Evolutionary conservation across 371 early-diverging fungal species (phyloP), one percentile per base, ranked within the genome.

Genomic region (Funneliformis caledonium): DNA sequence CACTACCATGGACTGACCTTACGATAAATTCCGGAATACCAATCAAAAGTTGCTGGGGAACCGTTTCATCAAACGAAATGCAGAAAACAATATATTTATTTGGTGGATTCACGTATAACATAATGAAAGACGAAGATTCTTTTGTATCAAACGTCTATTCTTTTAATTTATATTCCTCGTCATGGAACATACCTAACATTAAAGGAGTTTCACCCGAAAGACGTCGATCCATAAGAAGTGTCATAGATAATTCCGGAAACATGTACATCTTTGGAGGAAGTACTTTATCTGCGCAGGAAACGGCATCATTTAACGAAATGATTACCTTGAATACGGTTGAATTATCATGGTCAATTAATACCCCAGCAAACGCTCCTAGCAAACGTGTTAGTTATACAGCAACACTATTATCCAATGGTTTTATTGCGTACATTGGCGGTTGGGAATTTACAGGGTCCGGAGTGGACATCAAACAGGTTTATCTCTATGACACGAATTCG

Each of bases 251-350:
- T 37, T 1, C 37, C 43, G 69, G 69, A 37, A 16, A 16, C 3
- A 37, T 37, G 37, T 37, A 37, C 3, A 37, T 37, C 37, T 37
- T 37, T n/a, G 47, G 45, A 43, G 45, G 69, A 9, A 4, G 2
- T 50, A 4, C 69, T 9, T 8, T 37, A 3, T n/a, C 10, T 45
- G 11, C 16, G 19, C 0, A 5, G 4, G 8, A 1, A 7, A 2
- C n/a, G 8, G 4, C 4, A 69, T 45, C 45, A 16, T 45, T 43
- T 69, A 43, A 69, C 11, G 69, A 69, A 45, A n/a, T 69, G 37
- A 69, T 69, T 8, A 69, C 43, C 10, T 69, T 69, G 42, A 45
- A 69, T 69, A 42, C 69, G 5, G n/a, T 69, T 69, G 10, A 16
- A n/a, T 45, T 14, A 43, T 43, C 43, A 19, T 45, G 45, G 69